Base-by-base conservation (phyloP, 805 yeast species). In the Pichia gijzeniarum region DNA sequence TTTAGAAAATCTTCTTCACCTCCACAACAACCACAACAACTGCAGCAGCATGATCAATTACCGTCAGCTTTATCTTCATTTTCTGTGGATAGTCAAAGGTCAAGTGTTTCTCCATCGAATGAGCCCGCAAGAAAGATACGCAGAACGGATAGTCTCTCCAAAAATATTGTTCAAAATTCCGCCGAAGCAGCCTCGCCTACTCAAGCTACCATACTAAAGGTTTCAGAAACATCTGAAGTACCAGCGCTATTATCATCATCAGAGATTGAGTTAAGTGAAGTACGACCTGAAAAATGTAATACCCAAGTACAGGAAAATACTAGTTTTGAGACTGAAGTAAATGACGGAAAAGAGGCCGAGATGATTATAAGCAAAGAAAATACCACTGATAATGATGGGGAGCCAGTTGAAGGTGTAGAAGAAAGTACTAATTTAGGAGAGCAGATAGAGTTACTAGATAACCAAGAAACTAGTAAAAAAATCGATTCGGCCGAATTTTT, bases 1-100 rank as follows among this genome's bases (percentile, higher is more conserved):
- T 57, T 53, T 31, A 59, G 55, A 42, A 52, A 58, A 44, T 46
- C 53, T 12, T 43, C 57, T 2, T 54, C 65, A 3, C 67, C 62
- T 13, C 63, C 62, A 5, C 63, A 58, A 32, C 47, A 50, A 16
- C 49, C 38, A 25, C 48, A 46, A 34, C 47, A 28, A 19, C 37
- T 41, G 14, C 50, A 43, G n/a, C 49, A 44, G 20, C 41, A 40
- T 14, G 45, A 38, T 9, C 35, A 22, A 7, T 27, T 39, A 35
- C 13, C 16, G 33, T 18, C 14, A 37, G 12, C 47, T 37, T 28
- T 10, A 13, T 12, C 33, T 13, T 18, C 9, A 30, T 30, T 10
- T 10, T 31, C 48, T 9, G 30, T 37, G 9, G 43, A 27, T 20
- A 9, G 22, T 18, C 37, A 36, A 22, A 34, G 44, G 25, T 35